These are phyloP conservation scores for Hemileccinum rubropunctum DNA, from an alignment of 768 basidiomycete species.

Conservation along the genomic window DNA sequence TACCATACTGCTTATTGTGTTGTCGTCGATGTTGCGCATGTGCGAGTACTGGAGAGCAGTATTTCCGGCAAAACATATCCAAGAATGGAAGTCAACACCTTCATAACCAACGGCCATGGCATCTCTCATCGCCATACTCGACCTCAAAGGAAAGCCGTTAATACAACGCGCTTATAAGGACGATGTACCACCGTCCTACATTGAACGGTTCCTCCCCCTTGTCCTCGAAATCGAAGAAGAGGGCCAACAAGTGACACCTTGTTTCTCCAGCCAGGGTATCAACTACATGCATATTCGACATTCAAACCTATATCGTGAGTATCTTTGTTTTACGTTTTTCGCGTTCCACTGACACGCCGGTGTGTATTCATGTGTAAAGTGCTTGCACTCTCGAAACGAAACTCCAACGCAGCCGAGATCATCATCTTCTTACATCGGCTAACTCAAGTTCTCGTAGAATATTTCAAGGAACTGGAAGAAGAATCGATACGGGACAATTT, in stretches of 20 bases:
- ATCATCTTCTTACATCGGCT: slow-evolving; percentile 96
- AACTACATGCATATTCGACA: slow-evolving; percentile 99
- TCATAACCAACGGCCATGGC: slow-evolving; percentile 39
- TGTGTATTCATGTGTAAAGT: slow-evolving; percentile 45
- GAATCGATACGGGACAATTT: slow-evolving; percentile 99
- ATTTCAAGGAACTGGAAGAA: slow-evolving; percentile 99
- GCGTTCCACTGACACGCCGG: neutral
- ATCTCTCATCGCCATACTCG: slow-evolving; percentile 87
- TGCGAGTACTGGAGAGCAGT: no score
- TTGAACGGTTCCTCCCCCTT: slow-evolving; percentile 92
- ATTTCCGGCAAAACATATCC: neutral
- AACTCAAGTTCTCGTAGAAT: slow-evolving; percentile 89
- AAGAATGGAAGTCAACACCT: slow-evolving; percentile 12
- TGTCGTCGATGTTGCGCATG: no score
- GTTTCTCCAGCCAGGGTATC: slow-evolving; percentile 91
- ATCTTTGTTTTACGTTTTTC: no score
- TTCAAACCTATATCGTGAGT: slow-evolving; percentile 92
- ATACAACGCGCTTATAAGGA: slow-evolving; percentile 97
- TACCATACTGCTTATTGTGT: no score
- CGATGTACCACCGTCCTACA: slow-evolving; percentile 84
- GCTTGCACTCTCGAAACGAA: slow-evolving; percentile 92
- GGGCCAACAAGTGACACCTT: slow-evolving; percentile 92
- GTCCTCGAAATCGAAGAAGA: slow-evolving; percentile 97
- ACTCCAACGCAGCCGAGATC: slow-evolving; percentile 93
- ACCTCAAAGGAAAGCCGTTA: slow-evolving; percentile 97